Conservation (phyloP, 495 filamentous ascomycete genomes). For the Aspergillus cavernicola region DNA sequence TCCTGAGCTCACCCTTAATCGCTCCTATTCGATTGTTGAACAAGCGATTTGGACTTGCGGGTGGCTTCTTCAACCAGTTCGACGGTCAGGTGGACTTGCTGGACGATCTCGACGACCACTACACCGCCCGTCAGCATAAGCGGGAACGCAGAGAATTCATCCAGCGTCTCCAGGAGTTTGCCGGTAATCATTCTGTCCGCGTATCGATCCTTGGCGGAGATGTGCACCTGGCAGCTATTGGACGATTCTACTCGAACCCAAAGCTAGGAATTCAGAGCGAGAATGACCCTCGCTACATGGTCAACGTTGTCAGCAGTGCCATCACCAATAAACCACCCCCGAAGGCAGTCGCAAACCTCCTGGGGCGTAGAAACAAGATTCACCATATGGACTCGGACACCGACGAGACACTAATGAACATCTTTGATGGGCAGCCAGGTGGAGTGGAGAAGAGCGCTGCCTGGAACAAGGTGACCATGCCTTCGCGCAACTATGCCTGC, state of each 20-base stretch:
- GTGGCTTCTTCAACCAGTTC: conserved; percentile 86
- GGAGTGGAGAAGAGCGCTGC: conserved; percentile 58
- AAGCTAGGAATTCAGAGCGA: conserved; percentile 57
- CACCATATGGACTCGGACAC: conserved; percentile 83
- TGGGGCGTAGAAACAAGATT: conserved; percentile 84
- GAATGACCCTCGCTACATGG: conserved; percentile 68
- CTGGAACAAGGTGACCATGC: conserved; percentile 85
- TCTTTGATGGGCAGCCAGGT: conserved; percentile 84
- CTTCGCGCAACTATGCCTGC: conserved; percentile 80
- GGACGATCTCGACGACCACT: conserved; percentile 94
- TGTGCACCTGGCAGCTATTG: conserved; percentile 71
- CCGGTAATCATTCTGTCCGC: conserved; percentile 67
- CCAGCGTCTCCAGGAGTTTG: conserved; percentile 67
- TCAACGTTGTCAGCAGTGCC: conserved; percentile 69
- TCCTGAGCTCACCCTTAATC: conserved; percentile 78
- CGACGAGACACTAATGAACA: conserved; percentile 81
- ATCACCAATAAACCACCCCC: conserved; percentile 96
- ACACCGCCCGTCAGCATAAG: conserved; percentile 90
- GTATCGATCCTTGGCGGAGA: conserved; percentile 82
- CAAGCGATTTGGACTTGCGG: conserved; percentile 83
- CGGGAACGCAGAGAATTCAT: conserved; percentile 74
- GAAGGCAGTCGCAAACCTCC: conserved; percentile 79
- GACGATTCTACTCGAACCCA: conserved; percentile 70
- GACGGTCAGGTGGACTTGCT: conserved; percentile 87
- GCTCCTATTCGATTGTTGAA: conserved; percentile 84